Evolutionary conservation across 352 stramenopile species (phyloP).

Genomic region (Globisporangium viniferum): DNA sequence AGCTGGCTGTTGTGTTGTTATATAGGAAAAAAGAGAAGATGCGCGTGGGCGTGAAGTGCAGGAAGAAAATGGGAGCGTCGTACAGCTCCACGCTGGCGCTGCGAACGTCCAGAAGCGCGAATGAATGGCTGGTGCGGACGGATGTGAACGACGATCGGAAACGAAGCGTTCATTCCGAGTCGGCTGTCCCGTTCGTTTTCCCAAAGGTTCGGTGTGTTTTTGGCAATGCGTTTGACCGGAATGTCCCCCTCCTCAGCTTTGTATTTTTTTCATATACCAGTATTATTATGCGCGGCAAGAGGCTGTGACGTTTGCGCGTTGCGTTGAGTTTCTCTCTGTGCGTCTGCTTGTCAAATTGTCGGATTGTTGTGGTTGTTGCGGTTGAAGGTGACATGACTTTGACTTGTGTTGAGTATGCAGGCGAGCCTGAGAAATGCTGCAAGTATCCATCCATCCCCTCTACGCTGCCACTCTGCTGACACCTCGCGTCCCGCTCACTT

Average conservation of each 20-base stretch:
- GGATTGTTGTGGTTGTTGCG: slow-evolving; percentile 1
- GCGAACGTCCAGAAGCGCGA: slow-evolving; percentile 15
- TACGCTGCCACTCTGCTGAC: neutral
- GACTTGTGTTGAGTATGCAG: neutral
- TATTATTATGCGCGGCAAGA: slow-evolving; percentile 3
- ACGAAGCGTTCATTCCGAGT: slow-evolving; percentile 29
- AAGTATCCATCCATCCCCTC: neutral
- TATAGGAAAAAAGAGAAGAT: slow-evolving; percentile 15
- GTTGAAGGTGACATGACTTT: neutral
- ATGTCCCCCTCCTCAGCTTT: slow-evolving; percentile 4
- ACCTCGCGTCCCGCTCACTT: slow-evolving; percentile 1
- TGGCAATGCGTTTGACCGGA: neutral
- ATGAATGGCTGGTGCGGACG: slow-evolving; percentile 18
- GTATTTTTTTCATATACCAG: slow-evolving; percentile 9
- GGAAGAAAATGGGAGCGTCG: slow-evolving; percentile 13
- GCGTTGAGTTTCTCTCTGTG: neutral
- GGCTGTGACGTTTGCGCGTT: neutral
- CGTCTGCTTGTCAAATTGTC: slow-evolving; percentile 3
- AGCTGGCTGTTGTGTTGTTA: slow-evolving; percentile 6
- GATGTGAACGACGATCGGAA: slow-evolving; percentile 26
- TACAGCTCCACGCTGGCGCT: slow-evolving; percentile 22
- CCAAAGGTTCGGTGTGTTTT: neutral
- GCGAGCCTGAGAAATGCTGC: slow-evolving; percentile 4
- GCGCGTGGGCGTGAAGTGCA: slow-evolving; percentile 7
- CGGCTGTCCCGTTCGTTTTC: neutral